Percentiles rank a stretch among this genome's conserved stretches.
These are phyloP conservation scores for Leccinum longicurvipes DNA, from an alignment of 768 basidiomycete genomes.

Conservation along the genomic window DNA sequence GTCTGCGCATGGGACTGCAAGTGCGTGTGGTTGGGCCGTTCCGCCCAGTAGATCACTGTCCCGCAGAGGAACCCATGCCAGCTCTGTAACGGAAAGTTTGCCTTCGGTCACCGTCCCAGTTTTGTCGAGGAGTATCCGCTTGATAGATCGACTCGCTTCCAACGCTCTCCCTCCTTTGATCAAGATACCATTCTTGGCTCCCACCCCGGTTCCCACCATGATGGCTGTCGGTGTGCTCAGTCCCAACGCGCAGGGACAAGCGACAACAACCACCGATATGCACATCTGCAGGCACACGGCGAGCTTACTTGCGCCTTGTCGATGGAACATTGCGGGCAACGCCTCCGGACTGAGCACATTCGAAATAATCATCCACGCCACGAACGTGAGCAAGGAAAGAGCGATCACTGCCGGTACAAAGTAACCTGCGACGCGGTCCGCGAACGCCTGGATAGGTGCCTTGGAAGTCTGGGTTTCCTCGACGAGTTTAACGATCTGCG, in stretches of 20 bases:
- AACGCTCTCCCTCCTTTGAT: slow-evolving; percentile 97
- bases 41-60: slow-evolving; percentile 22
- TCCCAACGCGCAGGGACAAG: slow-evolving; percentile 96
- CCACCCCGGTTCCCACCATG: slow-evolving; percentile 98
- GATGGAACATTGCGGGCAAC: slow-evolving; percentile 83
- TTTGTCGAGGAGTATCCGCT: slow-evolving; percentile 89
- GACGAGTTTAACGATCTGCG: slow-evolving; percentile 95
- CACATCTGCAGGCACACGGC: slow-evolving; percentile 95
- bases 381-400: slow-evolving; percentile 77
- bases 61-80: slow-evolving; percentile 64
- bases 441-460: slow-evolving; percentile 97
- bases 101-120: slow-evolving; percentile 96
- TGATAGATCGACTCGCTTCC: slow-evolving; percentile 83
- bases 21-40: slow-evolving; percentile 7
- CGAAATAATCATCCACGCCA: slow-evolving; percentile 78
- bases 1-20: slow-evolving; percentile 46
- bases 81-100: slow-evolving; percentile 77
- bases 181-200: slow-evolving; percentile 93
- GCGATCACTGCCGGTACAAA: slow-evolving; percentile 92
- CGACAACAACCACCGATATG: slow-evolving; percentile 96
- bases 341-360: slow-evolving; percentile 48
- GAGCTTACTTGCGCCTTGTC: slow-evolving; percentile 78
- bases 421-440: slow-evolving; percentile 89
- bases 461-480: slow-evolving; percentile 98
- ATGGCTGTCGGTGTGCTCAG: slow-evolving; percentile 96